phyloP scores from a whole-genome alignment of 768 basidiomycete species.

The Aureoboletus auriporus region DNA sequence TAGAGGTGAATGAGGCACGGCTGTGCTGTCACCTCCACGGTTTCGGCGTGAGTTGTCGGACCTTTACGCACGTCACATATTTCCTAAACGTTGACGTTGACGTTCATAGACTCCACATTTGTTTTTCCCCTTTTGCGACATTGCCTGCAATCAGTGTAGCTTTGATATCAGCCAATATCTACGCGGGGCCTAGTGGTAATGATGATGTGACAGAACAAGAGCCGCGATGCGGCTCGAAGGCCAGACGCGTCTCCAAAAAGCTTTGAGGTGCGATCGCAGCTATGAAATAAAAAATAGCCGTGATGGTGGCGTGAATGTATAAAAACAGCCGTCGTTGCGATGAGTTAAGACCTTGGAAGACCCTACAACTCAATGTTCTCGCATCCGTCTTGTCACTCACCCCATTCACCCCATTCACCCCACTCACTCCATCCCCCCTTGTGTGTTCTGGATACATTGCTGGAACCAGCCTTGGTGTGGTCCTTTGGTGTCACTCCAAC shows the following conservation, averaged over 20 bases:
- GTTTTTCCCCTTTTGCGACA: conserved; percentile 24
- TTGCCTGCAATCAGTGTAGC: conserved; percentile 20
- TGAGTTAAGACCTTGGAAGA: neutral
- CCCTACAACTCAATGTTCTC: conserved; percentile 15
- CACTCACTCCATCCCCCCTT: neutral
- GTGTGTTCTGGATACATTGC: conserved; percentile 7
- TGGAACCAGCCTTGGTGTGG: conserved; percentile 14
- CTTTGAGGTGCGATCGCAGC: neutral
- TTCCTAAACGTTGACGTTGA: conserved; percentile 18
- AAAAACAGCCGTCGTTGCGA: conserved; percentile 13
- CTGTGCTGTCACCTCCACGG: conserved; percentile 17
- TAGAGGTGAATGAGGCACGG: conserved; percentile 19
- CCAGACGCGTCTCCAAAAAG: conserved; percentile 9
- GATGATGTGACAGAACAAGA: conserved; percentile 17
- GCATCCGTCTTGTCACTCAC: neutral
- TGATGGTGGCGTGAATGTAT: conserved; percentile 5
- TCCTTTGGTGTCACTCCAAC: conserved; percentile 29
- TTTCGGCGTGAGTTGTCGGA: conserved; percentile 13
- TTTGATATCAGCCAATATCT: conserved; percentile 15
- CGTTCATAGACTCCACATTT: conserved; percentile 3
- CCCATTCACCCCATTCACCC: neutral
- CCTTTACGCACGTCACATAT: conserved; percentile 6
- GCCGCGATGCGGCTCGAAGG: too few relatives aligned
- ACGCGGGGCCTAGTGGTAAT: too few relatives aligned
- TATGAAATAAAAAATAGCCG: conserved; percentile 4